These are phyloP conservation scores for Kluyveromyces lactis DNA, from an alignment of 805 yeast species.

Conservation along the genomic window DNA sequence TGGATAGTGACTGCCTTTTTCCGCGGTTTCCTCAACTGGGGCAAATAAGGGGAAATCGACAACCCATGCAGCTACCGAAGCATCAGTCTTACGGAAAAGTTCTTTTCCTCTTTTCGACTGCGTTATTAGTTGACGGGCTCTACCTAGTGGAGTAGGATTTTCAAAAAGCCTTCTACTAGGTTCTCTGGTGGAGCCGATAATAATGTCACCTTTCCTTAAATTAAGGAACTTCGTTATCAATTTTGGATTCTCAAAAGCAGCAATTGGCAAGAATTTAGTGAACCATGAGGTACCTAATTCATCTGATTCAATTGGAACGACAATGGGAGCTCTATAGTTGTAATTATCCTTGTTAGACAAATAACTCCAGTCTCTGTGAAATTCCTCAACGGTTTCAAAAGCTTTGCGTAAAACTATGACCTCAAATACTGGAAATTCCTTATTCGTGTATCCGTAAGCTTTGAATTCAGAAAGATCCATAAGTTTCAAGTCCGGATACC, in stretches of 20 bases:
- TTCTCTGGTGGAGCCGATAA: slow-evolving; percentile 70
- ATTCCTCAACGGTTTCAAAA: slow-evolving; percentile 23
- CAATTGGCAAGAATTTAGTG: slow-evolving; percentile 24
- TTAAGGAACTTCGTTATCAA: slow-evolving; percentile 30
- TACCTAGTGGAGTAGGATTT: slow-evolving; percentile 92
- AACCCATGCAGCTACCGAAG: slow-evolving; percentile 67
- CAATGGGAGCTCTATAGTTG: slow-evolving; percentile 48
- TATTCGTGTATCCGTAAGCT: slow-evolving; percentile 26
- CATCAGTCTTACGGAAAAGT: slow-evolving; percentile 12
- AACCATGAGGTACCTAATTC: slow-evolving; percentile 39
- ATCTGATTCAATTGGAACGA: slow-evolving; percentile 41
- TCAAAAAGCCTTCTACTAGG: slow-evolving; percentile 57
- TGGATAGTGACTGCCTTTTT: slow-evolving; percentile 42
- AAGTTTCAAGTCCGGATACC: slow-evolving; percentile 48
- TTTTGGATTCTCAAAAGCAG: slow-evolving; percentile 27
- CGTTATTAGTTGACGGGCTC: slow-evolving; percentile 68
- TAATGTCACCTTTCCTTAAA: slow-evolving; percentile 57
- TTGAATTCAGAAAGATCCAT: slow-evolving; percentile 38
- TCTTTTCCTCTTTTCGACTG: slow-evolving; percentile 37
- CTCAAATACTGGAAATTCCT: slow-evolving; percentile 63
- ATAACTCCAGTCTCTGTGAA: slow-evolving; percentile 28
- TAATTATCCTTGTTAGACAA: slow-evolving; percentile 39
- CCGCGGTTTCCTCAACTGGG: slow-evolving; percentile 44
- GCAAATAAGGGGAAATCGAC: slow-evolving; percentile 88
- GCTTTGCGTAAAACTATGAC: slow-evolving; percentile 55